Evolutionary conservation across 805 yeast genomes (phyloP).

Genomic region (Metschnikowia borealis): DNA sequence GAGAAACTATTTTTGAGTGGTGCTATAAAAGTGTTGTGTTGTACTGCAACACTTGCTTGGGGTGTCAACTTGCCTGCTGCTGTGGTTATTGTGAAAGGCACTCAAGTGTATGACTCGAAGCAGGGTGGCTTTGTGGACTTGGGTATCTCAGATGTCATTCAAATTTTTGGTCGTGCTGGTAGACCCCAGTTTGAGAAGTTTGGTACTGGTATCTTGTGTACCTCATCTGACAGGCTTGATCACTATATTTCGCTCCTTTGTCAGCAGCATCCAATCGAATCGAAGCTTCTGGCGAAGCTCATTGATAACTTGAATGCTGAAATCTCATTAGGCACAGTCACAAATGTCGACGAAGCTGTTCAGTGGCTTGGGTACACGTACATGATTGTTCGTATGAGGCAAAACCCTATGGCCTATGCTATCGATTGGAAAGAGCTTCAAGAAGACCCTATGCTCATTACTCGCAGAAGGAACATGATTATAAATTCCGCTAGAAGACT

Average conservation of each 20-base stretch:
- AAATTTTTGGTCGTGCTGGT: conserved; percentile 98
- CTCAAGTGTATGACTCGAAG: conserved; percentile 91
- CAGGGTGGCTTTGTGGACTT: conserved; percentile 92
- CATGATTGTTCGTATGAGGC: conserved; percentile 87
- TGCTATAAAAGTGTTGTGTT: conserved; percentile 81
- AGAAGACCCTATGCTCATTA: conserved; percentile 76
- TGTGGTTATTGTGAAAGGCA: conserved; percentile 93
- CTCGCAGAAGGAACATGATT: conserved; percentile 71
- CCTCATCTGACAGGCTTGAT: conserved; percentile 74
- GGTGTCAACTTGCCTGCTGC: conserved; percentile 99
- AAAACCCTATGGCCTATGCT: conserved; percentile 90
- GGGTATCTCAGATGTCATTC: conserved; percentile 95
- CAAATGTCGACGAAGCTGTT: conserved; percentile 90
- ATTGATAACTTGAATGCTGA: conserved; percentile 96
- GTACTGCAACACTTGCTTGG: conserved; percentile 99
- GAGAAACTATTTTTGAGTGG: conserved; percentile 86
- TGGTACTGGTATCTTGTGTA: conserved; percentile 91
- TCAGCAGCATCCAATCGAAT: conserved; percentile 96
- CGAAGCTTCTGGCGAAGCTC: conserved; percentile 68
- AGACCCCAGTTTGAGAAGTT: conserved; percentile 91
- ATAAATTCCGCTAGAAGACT: conserved; percentile 74
- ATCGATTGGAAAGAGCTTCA: conserved; percentile 81
- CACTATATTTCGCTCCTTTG: conserved; percentile 86
- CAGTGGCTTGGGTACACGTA: conserved; percentile 98
- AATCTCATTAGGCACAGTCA: conserved; percentile 90